Conservation (phyloP, 1,139 yeast species). For the Geotrichum siamense region DNA sequence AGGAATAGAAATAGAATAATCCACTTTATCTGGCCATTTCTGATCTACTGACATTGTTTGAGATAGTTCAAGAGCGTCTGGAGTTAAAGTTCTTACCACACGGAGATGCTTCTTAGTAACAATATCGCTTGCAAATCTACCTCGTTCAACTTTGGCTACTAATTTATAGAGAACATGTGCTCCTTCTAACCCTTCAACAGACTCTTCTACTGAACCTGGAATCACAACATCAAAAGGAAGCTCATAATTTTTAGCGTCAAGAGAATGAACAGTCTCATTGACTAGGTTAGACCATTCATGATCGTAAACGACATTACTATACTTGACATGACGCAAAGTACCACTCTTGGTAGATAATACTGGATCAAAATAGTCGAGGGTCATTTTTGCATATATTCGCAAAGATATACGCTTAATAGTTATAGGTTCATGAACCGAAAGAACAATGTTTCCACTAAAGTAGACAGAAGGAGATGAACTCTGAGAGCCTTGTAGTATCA, state of each 20-base stretch:
- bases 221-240: conserved; percentile 80
- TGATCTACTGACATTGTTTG: conserved; percentile 94
- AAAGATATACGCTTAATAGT: conserved; percentile 57
- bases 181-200: conserved; percentile 85
- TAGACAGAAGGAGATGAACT: conserved; percentile 72
- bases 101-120: conserved; percentile 67
- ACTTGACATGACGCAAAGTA: conserved; percentile 46
- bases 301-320: conserved; percentile 64
- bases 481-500: conserved; percentile 71
- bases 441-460: conserved; percentile 71
- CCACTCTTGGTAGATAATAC: conserved; percentile 36
- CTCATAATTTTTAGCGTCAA: conserved; percentile 76
- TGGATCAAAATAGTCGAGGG: conserved; percentile 40
- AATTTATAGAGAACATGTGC: conserved; percentile 72
- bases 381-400: conserved; percentile 56
- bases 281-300: conserved; percentile 62
- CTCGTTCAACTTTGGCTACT: conserved; percentile 77
- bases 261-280: conserved; percentile 19
- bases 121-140: conserved; percentile 62
- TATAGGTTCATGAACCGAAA: conserved; percentile 72
- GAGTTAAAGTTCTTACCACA: conserved; percentile 79
- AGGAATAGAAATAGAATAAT: conserved; percentile 81
- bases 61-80: conserved; percentile 80
- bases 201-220: conserved; percentile 82
- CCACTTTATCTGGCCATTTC: conserved; percentile 93